phyloP scores from a whole-genome alignment of 306 rosid species.

The Senna tora region DNA sequence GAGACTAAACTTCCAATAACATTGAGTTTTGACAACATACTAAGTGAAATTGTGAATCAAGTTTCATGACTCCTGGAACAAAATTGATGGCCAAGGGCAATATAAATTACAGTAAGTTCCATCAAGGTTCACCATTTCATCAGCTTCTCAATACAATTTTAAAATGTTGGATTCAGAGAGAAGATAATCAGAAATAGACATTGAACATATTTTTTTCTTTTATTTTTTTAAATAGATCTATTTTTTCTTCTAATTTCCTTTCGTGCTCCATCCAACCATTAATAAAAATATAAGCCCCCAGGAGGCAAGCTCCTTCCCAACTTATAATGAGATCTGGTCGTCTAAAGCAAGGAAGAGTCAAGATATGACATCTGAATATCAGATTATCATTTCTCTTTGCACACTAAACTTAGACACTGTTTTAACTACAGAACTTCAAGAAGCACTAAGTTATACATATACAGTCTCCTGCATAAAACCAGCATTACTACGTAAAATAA shows the following conservation, averaged over 20 bases:
- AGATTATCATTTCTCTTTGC: constrained; percentile 2
- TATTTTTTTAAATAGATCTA: too few species aligned
- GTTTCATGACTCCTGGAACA: too few species aligned
- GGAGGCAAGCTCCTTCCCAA: neutral
- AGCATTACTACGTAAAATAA: constrained; percentile 8
- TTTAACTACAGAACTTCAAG: neutral
- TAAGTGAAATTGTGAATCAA: neutral
- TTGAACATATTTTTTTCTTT: too few species aligned
- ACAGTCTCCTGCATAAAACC: neutral
- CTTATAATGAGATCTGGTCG: neutral
- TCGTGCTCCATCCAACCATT: neutral
- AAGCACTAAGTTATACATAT: neutral
- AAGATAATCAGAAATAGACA: neutral
- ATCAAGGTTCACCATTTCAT: too few species aligned
- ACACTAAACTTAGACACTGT: neutral
- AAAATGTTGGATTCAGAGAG: neutral
- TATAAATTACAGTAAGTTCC: too few species aligned
- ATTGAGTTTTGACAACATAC: too few species aligned
- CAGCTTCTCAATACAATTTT: too few species aligned
- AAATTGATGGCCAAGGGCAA: too few species aligned
- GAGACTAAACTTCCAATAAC: too few species aligned
- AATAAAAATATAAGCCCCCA: neutral
- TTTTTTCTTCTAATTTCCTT: neutral
- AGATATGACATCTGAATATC: neutral
- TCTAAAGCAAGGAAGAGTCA: constrained; percentile 1